phyloP scores from a whole-genome alignment of 2,329 filamentous ascomycete genomes.

The Chalaropsis ovoidea region DNA sequence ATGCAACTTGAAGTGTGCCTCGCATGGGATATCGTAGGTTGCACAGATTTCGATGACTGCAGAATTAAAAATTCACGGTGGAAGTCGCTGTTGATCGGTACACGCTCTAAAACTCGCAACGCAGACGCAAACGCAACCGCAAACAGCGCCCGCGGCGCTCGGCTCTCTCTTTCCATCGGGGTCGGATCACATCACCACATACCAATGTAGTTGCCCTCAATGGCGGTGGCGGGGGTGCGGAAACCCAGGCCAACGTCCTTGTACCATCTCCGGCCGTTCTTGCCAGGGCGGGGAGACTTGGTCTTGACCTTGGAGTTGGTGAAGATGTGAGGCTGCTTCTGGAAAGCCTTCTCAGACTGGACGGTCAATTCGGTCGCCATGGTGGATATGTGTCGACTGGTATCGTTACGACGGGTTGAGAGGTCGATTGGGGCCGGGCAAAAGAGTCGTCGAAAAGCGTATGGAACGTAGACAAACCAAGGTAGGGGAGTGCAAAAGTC shows the following conservation, averaged over 20 bases:
- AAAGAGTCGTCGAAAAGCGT: constrained; percentile 25
- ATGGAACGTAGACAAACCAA: constrained; percentile 21
- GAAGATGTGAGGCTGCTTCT: constrained; percentile 99
- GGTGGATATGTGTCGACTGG: constrained; percentile 33
- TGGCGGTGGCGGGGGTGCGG: constrained; percentile 95
- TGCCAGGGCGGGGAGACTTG: constrained; percentile 75
- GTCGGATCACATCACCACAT: constrained; percentile 40
- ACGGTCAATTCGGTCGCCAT: constrained; percentile 99
- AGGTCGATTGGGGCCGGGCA: constrained; percentile 22
- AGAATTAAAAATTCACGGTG: not conserved
- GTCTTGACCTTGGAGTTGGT: constrained; percentile 89
- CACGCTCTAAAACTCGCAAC: not conserved
- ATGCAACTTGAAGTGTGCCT: not conserved
- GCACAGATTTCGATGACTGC: not conserved
- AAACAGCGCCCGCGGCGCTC: not conserved
- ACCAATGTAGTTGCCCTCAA: constrained; percentile 99
- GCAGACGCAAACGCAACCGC: not conserved
- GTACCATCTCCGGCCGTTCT: constrained; percentile 89
- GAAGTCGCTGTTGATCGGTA: not conserved
- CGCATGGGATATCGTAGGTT: not conserved
- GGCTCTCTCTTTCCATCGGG: not conserved
- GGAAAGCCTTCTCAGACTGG: constrained; percentile 99
- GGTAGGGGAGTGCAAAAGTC: constrained; percentile 25
- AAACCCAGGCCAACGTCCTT: constrained; percentile 99
- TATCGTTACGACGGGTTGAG: constrained; percentile 25